These are phyloP conservation scores for Penicillium odoratum DNA, from an alignment of 495 filamentous ascomycete species.

Conservation along the genomic window DNA sequence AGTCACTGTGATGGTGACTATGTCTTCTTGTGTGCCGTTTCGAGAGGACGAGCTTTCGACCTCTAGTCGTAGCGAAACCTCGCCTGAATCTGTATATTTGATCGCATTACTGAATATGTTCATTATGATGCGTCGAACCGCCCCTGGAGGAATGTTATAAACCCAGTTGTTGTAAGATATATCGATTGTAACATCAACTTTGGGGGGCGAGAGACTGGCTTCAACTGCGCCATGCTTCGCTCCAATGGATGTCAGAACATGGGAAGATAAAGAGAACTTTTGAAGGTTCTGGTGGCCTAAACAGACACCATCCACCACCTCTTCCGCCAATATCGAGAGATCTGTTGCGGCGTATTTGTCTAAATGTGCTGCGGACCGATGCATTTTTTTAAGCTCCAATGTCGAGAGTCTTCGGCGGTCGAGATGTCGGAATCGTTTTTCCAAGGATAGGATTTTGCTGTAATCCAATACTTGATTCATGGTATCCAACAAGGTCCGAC, in stretches of 20 bases:
- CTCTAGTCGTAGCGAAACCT: constrained; percentile 55
- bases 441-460: constrained; percentile 20
- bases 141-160: constrained; percentile 61
- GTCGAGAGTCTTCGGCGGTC: constrained; percentile 25
- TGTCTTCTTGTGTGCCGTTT: constrained; percentile 20
- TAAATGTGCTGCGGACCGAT: constrained; percentile 24
- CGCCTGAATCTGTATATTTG: constrained; percentile 65
- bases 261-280: neutral
- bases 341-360: constrained; percentile 13
- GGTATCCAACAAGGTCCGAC: constrained; percentile 63
- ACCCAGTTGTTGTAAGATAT: constrained; percentile 46
- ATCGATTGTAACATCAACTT: constrained; percentile 52
- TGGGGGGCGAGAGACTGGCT: constrained; percentile 37
- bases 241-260: neutral
- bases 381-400: constrained; percentile 23
- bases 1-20: constrained; percentile 38
- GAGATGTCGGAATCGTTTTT: constrained; percentile 11
- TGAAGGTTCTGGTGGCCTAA: constrained; percentile 12
- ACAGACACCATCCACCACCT: constrained; percentile 19
- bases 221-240: neutral
- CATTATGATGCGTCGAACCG: constrained; percentile 65
- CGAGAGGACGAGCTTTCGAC: constrained; percentile 34
- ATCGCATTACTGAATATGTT: constrained; percentile 73
- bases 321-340: constrained; percentile 14
- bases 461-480: constrained; percentile 26